Percentiles rank a stretch among this genome's conserved stretches.
Evolutionary conservation across 495 filamentous ascomycete species (phyloP).

Genomic region (Tirmania nivea): DNA sequence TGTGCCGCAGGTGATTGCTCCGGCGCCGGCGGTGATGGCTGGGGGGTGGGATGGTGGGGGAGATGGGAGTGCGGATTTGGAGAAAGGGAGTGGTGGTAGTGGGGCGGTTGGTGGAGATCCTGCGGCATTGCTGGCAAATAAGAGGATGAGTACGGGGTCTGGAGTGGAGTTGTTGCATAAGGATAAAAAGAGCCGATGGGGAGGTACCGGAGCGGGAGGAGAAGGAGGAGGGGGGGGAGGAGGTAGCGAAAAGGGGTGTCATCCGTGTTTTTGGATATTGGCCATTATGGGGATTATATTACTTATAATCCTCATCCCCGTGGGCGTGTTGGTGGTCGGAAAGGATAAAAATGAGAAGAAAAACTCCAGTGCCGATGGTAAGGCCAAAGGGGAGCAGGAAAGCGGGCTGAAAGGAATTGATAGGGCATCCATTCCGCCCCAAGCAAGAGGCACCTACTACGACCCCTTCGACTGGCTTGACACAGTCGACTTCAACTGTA

Average conservation of each 20-base stretch:
- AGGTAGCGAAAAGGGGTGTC: conserved; percentile 6
- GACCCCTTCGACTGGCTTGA: conserved; percentile 91
- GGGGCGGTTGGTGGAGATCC: too few relatives aligned
- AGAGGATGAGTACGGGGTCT: conserved; percentile 9
- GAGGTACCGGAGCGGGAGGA: not conserved
- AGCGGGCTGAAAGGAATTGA: not conserved
- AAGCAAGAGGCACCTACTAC: conserved; percentile 43
- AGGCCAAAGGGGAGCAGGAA: not conserved
- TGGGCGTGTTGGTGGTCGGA: conserved; percentile 36
- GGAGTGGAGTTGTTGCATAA: not conserved
- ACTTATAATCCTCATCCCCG: conserved; percentile 37
- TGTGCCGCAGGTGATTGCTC: not conserved
- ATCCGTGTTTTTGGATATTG: conserved; percentile 14
- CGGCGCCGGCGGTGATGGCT: not conserved
- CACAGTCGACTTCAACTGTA: conserved; percentile 79
- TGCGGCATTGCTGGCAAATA: not conserved
- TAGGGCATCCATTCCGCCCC: not conserved
- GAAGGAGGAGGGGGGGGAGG: not conserved
- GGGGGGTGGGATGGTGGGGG: not conserved
- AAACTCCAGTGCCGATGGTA: not conserved
- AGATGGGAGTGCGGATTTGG: not conserved
- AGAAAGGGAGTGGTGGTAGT: not conserved
- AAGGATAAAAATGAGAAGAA: conserved; percentile 24
- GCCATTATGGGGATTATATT: conserved; percentile 28
- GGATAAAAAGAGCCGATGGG: too few relatives aligned